Evolutionary conservation across 257 asterid genomes (phyloP).

Genomic region (Solanum chaucha): DNA sequence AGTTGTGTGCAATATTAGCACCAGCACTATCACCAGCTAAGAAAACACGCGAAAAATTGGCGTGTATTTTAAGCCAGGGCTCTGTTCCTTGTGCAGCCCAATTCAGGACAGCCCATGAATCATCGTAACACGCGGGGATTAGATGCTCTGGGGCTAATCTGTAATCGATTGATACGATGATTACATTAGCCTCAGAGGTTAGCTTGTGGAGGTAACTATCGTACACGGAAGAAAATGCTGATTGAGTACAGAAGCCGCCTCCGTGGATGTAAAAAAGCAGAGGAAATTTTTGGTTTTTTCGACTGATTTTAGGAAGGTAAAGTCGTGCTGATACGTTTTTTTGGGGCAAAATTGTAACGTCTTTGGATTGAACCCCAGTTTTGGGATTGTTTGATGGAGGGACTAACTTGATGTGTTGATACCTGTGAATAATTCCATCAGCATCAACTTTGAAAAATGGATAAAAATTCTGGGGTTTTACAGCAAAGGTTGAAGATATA

Average conservation of each 20-base stretch:
- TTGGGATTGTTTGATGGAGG: slow-evolving; percentile 44
- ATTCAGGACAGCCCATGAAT: slow-evolving; percentile 35
- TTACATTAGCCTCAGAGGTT: slow-evolving; percentile 30
- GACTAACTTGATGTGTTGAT: not conserved
- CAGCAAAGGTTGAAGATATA: not conserved
- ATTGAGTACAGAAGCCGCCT: slow-evolving; percentile 48
- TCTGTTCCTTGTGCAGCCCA: slow-evolving; percentile 50
- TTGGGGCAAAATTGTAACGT: slow-evolving; percentile 36
- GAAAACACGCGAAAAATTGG: slow-evolving; percentile 35
- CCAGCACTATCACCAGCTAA: slow-evolving; percentile 87
- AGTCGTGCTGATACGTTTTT: slow-evolving; percentile 35
- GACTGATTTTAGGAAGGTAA: slow-evolving; percentile 38
- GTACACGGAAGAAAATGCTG: slow-evolving; percentile 50
- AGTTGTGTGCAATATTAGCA: slow-evolving; percentile 54
- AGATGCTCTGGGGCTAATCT: slow-evolving; percentile 61
- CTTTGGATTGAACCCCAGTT: slow-evolving; percentile 42
- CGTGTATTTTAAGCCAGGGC: slow-evolving; percentile 49
- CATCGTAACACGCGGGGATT: slow-evolving; percentile 63
- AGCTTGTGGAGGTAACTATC: slow-evolving; percentile 31
- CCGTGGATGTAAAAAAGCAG: slow-evolving; percentile 73
- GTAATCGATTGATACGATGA: slow-evolving; percentile 58
- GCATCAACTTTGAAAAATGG: not conserved
- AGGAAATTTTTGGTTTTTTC: slow-evolving; percentile 29
- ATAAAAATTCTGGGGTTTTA: not conserved
- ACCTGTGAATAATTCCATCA: slow-evolving; percentile 43